Percentiles rank a stretch among this genome's conserved stretches.
Evolutionary conservation across 164 flowering plant genomes (phyloP).

Genomic region (Saururus chinensis): DNA sequence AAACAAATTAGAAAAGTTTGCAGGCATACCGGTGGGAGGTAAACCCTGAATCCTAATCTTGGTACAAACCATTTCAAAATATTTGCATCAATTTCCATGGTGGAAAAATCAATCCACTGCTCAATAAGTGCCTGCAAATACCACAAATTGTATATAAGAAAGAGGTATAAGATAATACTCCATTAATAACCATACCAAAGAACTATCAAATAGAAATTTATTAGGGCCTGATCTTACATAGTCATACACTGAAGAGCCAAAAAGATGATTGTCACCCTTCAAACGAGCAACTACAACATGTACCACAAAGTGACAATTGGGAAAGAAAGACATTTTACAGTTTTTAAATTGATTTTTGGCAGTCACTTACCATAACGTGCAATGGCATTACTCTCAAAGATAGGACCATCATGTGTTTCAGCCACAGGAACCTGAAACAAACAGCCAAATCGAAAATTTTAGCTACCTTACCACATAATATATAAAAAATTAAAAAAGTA

Average conservation of each 20-base stretch:
- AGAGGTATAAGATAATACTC: too few species aligned
- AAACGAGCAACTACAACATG: slow-evolving; percentile 51
- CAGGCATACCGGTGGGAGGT: slow-evolving; percentile 1
- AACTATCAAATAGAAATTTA: neutral
- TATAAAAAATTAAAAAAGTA: neutral
- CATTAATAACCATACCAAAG: neutral
- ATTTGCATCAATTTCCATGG: slow-evolving; percentile 56
- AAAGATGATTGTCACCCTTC: slow-evolving; percentile 50
- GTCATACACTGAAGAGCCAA: slow-evolving; percentile 62
- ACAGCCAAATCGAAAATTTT: neutral
- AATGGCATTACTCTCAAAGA: slow-evolving; percentile 81
- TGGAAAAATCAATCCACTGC: slow-evolving; percentile 84
- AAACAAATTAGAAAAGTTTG: neutral
- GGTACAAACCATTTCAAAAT: slow-evolving; percentile 38
- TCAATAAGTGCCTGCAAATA: slow-evolving; percentile 47
- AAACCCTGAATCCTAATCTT: slow-evolving; percentile 30
- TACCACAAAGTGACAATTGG: neutral
- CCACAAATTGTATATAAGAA: too few species aligned
- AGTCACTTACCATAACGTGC: slow-evolving; percentile 51
- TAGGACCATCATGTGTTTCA: slow-evolving; percentile 70
- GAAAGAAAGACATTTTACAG: neutral
- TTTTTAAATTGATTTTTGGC: too few species aligned
- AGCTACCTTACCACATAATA: too few species aligned
- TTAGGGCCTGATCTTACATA: slow-evolving; percentile 28
- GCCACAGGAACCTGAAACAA: slow-evolving; percentile 57